phyloP scores from a whole-genome alignment of 2,329 filamentous ascomycete genomes.

The Verticillium tricorpus region DNA sequence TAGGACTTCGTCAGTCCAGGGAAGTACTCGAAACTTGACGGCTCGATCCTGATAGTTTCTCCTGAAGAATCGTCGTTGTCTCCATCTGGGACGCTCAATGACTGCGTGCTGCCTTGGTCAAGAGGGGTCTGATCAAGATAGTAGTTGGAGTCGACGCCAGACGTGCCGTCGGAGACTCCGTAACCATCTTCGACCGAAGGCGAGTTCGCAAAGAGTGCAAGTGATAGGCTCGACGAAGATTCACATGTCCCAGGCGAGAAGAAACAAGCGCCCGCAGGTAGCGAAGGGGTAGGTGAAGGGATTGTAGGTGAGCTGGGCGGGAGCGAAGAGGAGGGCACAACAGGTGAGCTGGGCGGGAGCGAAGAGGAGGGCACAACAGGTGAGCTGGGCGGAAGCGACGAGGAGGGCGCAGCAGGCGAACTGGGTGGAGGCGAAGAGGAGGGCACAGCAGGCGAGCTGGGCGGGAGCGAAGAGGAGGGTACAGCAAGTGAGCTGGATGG shows the following conservation, averaged over 20 bases:
- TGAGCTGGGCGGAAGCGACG: too few relatives aligned
- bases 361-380: too few relatives aligned
- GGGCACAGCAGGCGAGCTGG: too few relatives aligned
- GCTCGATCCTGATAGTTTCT: not conserved
- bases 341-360: too few relatives aligned
- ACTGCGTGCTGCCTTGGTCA: not conserved
- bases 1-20: not conserved
- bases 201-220: not conserved
- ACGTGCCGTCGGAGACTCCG: not conserved
- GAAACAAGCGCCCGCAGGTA: not conserved
- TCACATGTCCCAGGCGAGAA: not conserved
- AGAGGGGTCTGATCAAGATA: not conserved
- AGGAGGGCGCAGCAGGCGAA: too few relatives aligned
- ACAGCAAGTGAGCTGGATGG: too few relatives aligned
- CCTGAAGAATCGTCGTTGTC: not conserved
- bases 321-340: too few relatives aligned
- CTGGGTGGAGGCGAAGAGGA: too few relatives aligned
- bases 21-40: not conserved
- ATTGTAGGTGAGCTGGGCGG: too few relatives aligned
- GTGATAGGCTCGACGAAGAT: not conserved
- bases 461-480: too few relatives aligned
- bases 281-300: too few relatives aligned
- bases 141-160: not conserved
- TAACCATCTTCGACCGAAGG: not conserved
- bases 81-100: not conserved